These are phyloP conservation scores for Lasiosphaeria ovina DNA, from an alignment of 495 filamentous ascomycete genomes.

Conservation along the genomic window DNA sequence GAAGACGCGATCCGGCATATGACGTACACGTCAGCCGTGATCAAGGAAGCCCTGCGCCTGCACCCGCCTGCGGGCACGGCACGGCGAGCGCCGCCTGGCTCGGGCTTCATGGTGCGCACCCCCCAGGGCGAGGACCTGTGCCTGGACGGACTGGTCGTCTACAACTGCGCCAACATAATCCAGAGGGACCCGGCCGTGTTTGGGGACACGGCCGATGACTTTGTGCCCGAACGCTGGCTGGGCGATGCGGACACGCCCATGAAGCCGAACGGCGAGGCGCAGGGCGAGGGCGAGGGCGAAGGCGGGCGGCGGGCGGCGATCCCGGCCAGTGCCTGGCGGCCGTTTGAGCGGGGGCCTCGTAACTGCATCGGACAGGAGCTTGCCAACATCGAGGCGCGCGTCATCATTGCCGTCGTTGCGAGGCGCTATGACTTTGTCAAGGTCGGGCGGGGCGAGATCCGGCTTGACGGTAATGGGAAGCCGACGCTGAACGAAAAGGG, in stretches of 20 bases:
- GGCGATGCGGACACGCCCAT: conserved; percentile 37
- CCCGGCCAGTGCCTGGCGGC: conserved; percentile 46
- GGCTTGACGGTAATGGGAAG: conserved; percentile 35
- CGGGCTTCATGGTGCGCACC: conserved; percentile 34
- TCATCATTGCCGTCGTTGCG: conserved; percentile 38
- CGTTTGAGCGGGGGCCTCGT: conserved; percentile 55
- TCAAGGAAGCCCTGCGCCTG: conserved; percentile 53
- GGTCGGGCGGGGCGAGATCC: conserved; percentile 42
- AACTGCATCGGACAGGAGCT: conserved; percentile 59
- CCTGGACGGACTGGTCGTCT: conserved; percentile 51
- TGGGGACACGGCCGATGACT: conserved; percentile 54
- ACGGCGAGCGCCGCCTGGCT: conserved; percentile 32
- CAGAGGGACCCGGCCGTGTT: conserved; percentile 60
- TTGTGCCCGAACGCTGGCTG: conserved; percentile 62
- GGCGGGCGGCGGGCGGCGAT: conserved; percentile 19
- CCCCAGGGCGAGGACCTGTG: conserved; percentile 59
- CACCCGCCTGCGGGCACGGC: conserved; percentile 43
- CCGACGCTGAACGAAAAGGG: conserved; percentile 38
- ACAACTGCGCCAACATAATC: conserved; percentile 49
- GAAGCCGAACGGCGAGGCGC: conserved; percentile 14
- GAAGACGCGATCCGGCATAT: conserved; percentile 46
- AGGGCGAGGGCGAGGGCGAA: conserved; percentile 25
- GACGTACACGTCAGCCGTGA: conserved; percentile 46
- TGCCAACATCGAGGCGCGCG: conserved; percentile 43
- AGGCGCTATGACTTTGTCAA: conserved; percentile 46